Conservation (phyloP, 2,329 filamentous ascomycete species). For the Talaromyces funiculosus region DNA sequence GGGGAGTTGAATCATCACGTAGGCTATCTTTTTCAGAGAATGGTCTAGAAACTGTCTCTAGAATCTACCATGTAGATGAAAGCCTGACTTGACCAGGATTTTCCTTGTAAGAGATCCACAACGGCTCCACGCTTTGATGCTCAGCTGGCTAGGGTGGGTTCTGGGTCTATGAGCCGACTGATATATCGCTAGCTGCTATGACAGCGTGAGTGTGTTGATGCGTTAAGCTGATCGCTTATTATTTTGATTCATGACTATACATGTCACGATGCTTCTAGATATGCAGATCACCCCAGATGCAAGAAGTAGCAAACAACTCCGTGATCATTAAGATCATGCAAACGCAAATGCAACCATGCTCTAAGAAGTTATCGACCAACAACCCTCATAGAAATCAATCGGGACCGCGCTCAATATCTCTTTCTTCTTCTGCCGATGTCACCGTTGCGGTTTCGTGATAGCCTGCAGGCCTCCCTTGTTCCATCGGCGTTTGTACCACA, state of each 20-base stretch:
- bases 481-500: not conserved
- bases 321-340: not conserved
- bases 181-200: too few species aligned
- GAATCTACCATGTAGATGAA: not conserved
- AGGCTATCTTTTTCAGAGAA: not conserved
- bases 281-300: not conserved
- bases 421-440: not conserved
- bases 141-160: not conserved
- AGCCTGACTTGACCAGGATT: not conserved
- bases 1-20: not conserved
- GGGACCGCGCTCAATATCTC: slow-evolving; percentile 1
- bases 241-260: not conserved
- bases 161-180: not conserved
- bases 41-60: not conserved
- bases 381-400: not conserved
- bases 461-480: not conserved
- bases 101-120: not conserved
- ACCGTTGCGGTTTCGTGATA: not conserved
- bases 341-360: not conserved
- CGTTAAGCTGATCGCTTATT: not conserved
- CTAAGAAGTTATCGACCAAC: not conserved
- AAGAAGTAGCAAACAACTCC: not conserved
- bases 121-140: not conserved
- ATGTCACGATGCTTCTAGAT: not conserved
- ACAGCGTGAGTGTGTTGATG: not conserved